Percentiles rank a stretch among this genome's conserved stretches.
Evolutionary conservation across 2,329 filamentous ascomycete species (phyloP).

Genomic region (Leptodontidium sp.): DNA sequence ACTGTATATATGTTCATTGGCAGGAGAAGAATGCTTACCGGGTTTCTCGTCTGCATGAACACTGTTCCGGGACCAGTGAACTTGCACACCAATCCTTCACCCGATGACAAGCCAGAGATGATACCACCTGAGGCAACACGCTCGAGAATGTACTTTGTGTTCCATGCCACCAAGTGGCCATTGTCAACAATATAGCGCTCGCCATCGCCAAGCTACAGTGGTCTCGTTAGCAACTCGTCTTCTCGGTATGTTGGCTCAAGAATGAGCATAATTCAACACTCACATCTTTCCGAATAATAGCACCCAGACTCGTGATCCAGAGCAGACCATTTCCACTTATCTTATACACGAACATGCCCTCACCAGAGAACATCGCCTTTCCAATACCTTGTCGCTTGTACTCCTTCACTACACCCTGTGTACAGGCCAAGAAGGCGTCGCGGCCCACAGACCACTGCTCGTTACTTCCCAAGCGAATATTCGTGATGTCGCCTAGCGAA

Average conservation of each 20-base stretch:
- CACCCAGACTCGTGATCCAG: slow-evolving; percentile 93
- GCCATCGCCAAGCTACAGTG: slow-evolving; percentile 60
- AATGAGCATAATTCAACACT: slow-evolving; percentile 50
- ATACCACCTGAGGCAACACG: slow-evolving; percentile 90
- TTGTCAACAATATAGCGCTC: slow-evolving; percentile 95
- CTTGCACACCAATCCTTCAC: slow-evolving; percentile 92
- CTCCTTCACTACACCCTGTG: slow-evolving; percentile 86
- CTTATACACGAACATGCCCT: slow-evolving; percentile 90
- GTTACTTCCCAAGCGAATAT: slow-evolving; percentile 74
- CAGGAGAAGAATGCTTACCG: slow-evolving; percentile 57
- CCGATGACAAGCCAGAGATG: slow-evolving; percentile 83
- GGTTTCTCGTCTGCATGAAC: slow-evolving; percentile 91
- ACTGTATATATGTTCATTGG: neutral
- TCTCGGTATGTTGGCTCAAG: neutral
- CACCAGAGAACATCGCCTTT: slow-evolving; percentile 93
- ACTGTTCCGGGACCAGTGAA: slow-evolving; percentile 92
- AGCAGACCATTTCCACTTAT: slow-evolving; percentile 81
- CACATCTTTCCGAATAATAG: slow-evolving; percentile 93
- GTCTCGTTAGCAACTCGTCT: slow-evolving; percentile 22
- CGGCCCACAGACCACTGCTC: slow-evolving; percentile 86
- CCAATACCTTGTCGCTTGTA: slow-evolving; percentile 85
- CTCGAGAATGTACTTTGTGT: slow-evolving; percentile 91
- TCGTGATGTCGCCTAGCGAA: slow-evolving; percentile 84
- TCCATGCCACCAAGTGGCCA: slow-evolving; percentile 95
- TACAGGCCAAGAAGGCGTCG: slow-evolving; percentile 86